Base-by-base conservation (phyloP, 805 yeast species). In the Candida montana region DNA sequence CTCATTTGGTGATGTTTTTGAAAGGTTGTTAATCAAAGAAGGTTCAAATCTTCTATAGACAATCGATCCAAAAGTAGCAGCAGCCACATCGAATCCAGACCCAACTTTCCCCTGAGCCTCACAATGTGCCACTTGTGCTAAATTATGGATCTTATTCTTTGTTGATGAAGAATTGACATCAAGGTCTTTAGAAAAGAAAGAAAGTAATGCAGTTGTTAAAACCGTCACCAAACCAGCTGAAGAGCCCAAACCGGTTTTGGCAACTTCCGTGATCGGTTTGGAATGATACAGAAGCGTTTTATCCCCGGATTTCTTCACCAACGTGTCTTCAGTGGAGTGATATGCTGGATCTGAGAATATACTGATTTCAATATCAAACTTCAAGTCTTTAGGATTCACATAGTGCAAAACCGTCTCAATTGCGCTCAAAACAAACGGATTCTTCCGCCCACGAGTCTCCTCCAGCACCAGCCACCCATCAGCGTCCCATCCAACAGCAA, bases 1-100 rank as follows among this genome's bases (percentile, higher is more conserved):
- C 17, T 62, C 58, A 4, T 9, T 16, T 4, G 17, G 18, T 13
- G 20, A 28, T 11, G 31, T 26, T 3, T 20, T 12, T 19, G 45
- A 34, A 29, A 75, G 55, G 23, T 51, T 55, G 27, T 63, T 64
- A 37, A 77, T 74, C 28, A 77, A 45, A 7, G 51, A 59, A 0
- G 95, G 86, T 3, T 70, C 65, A 54, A 93, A 93, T 46, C 99
- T 69, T 33, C 76, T 71, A 61, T 93, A 93, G 6, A 80, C 71
- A 35, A 90, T 83, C 0, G 96, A 84, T 2, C 99, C 99, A 61
- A 73, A 91, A 0, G 86, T 82, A 0, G 99, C 99, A 20, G 97
- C 82, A 0, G 96, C 98, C 32, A 93, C 95, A 58, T 93, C 99
- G 62, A 93, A 93, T 0, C 99, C 99, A 3, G 96, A 88, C 0